Evolutionary conservation across 2,329 filamentous ascomycete genomes (phyloP), one percentile per base, ranked within the genome.

Genomic region (Leptodontidium sp.): DNA sequence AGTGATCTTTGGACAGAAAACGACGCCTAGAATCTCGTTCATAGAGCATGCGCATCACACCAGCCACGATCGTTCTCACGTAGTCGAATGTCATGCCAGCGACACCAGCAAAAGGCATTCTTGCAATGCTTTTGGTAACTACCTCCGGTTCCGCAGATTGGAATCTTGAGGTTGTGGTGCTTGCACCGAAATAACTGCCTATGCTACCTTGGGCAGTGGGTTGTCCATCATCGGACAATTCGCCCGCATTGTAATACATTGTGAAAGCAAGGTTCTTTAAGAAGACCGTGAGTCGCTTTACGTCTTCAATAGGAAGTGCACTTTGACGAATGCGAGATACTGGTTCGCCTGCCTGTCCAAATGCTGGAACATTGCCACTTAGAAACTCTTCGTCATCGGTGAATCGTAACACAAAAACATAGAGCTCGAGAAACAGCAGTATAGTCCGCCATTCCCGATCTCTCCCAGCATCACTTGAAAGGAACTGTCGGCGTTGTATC

Each of bases 301-400:
- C 85, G 65, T 97, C 91, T 12, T 82, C 78, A 11, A 95, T 80
- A 0, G 88, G 87, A 6, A 98, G 84, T 55, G 92, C 90, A 78
- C 93, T 91, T 70, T 81, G 84, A 79, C 84, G 85, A 71, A 86
- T 84, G 64, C 83, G 84, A 63, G 84, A 86, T 66, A 75, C 82
- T 29, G 79, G 81, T 35, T 78, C 82, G 59, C 78, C 80, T 24
- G 75, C 77, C n/a, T 79, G 73, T 24, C 81, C 73, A 38, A 78
- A 68, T 65, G 76, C 73, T 32, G 83, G 82, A 49, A 79, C 81
- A 70, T 87, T 81, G 66, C 85, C 85, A 67, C 88, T 87, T 70
- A 97, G 91, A 77, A 99, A 99, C 75, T 99, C 96, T 73, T 98
- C 95, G 72, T 99, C 96, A 74, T 99, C 96, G 78, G 95, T 97